Evolutionary conservation across 2,329 filamentous ascomycete species (phyloP), one percentile per base, ranked within the genome.

Genomic region (Alternaria gansuensis): DNA sequence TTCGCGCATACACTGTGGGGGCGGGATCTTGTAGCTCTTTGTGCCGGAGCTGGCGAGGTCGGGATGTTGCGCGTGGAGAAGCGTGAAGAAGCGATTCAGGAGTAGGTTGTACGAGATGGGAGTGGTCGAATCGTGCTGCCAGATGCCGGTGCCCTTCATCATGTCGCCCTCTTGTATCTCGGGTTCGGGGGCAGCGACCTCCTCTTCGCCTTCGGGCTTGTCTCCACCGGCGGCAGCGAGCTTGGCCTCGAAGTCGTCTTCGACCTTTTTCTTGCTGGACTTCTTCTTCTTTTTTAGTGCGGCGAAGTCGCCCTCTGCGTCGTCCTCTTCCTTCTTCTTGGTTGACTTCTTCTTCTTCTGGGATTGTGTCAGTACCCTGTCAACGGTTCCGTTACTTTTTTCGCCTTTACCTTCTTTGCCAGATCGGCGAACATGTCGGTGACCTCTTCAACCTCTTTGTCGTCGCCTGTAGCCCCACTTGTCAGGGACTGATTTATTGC

Each of bases 1-100:
- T 93, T 99, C 95, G 83, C 95, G 93, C 77, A 98, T 88, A 83
- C 95, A 98, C 84, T 99, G 95, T 50, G 95, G 95, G 52, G 95
- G 95, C 51, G 95, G 95, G 71, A 99, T 99, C 88, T 98, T 98
- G 88, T 98, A 99, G 81, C 91, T 96, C 85, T 93, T 95, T 75
- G 89, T 88, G 68, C 92, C 92, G 78, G 88, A 91, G 64, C 91
- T 90, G 66, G 94, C 90, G 75, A 98, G 90, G 78, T 99, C 95
- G 71, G 95, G 95, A 84, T 99, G 96, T 85, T 96, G 93, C 81
- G 94, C 91, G 80, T 95, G 89, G 65, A 99, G 88, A 68, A 96
- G 90, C 76, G 87, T 90, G 87, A 97, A 99, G 86, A 99, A 99
- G 70, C 95, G 92, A 75, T 85, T 86, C 67, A 98, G 88, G 50